Evolutionary conservation across 1,284 basidiomycete species (phyloP).

Genomic region (Ganoderma multipileum): DNA sequence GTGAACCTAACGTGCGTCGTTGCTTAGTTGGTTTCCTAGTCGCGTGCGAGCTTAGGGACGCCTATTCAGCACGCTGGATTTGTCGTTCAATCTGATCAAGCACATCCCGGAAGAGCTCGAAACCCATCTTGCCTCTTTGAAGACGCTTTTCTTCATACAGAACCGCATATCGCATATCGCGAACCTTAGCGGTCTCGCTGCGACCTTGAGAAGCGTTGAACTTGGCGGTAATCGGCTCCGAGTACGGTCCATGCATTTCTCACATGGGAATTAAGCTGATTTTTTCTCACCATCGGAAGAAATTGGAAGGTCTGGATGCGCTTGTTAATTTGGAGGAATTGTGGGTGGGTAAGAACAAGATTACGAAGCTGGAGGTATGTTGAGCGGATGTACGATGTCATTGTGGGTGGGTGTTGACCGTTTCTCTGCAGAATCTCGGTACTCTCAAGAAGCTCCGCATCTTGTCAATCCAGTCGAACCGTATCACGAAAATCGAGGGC

Average conservation of each 20-base stretch:
- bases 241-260: constrained; percentile 48
- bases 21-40: too few relatives aligned
- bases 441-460: constrained; percentile 78
- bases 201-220: constrained; percentile 83
- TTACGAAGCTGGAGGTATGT: constrained; percentile 81
- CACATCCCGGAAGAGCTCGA: constrained; percentile 70
- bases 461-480: constrained; percentile 91
- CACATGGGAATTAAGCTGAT: background rate
- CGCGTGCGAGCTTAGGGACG: background rate
- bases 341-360: constrained; percentile 99
- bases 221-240: constrained; percentile 93
- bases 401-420: constrained; percentile 16
- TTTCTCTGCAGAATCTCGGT: constrained; percentile 57
- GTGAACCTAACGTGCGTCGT: constrained; percentile 71
- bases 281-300: constrained; percentile 49
- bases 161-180: constrained; percentile 90
- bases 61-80: constrained; percentile 77
- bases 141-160: constrained; percentile 93
- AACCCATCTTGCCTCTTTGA: constrained; percentile 62
- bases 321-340: constrained; percentile 88
- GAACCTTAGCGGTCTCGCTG: constrained; percentile 65
- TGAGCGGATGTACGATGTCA: background rate
- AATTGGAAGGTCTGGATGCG: constrained; percentile 88
- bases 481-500: constrained; percentile 89
- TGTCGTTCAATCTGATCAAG: constrained; percentile 94